Conservation (phyloP, 75 land plant genomes). For the Adiantum capillusveneris region DNA sequence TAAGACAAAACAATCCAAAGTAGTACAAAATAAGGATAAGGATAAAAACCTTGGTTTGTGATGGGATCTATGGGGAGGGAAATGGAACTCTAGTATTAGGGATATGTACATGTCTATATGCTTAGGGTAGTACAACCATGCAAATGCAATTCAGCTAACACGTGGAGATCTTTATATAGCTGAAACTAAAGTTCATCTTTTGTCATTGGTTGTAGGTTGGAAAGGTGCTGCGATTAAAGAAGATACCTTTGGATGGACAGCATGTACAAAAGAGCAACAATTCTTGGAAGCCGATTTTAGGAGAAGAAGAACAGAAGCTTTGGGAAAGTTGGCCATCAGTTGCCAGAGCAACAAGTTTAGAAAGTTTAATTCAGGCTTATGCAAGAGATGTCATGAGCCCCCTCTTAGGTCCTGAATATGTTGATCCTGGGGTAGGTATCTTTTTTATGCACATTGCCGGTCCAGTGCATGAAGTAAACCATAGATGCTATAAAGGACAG, state of each 20-base stretch:
- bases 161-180: too few relatives aligned
- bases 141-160: too few relatives aligned
- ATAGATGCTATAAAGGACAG: too few relatives aligned
- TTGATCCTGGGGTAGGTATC: conserved; percentile 82
- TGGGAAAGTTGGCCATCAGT: conserved; percentile 49
- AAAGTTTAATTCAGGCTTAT: conserved; percentile 37
- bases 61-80: too few relatives aligned
- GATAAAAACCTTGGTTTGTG: too few relatives aligned
- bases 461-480: too few relatives aligned
- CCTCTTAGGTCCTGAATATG: conserved; percentile 47
- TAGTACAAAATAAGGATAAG: too few relatives aligned
- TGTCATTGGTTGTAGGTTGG: conserved; percentile 53
- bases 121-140: too few relatives aligned
- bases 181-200: too few relatives aligned
- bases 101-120: too few relatives aligned
- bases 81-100: too few relatives aligned
- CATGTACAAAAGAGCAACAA: not conserved
- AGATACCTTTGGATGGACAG: conserved; percentile 13
- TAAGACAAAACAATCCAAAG: too few relatives aligned
- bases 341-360: conserved; percentile 26
- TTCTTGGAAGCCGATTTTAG: conserved; percentile 17
- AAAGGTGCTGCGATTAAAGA: conserved; percentile 64
- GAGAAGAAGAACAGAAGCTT: conserved; percentile 43
- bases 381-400: conserved; percentile 54
- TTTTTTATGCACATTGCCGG: not conserved